A percentile compares a stretch with the other conserved stretches of the same genome.
Evolutionary conservation across 345 rosid genomes (phyloP).

Genomic region (Murraya paniculata): DNA sequence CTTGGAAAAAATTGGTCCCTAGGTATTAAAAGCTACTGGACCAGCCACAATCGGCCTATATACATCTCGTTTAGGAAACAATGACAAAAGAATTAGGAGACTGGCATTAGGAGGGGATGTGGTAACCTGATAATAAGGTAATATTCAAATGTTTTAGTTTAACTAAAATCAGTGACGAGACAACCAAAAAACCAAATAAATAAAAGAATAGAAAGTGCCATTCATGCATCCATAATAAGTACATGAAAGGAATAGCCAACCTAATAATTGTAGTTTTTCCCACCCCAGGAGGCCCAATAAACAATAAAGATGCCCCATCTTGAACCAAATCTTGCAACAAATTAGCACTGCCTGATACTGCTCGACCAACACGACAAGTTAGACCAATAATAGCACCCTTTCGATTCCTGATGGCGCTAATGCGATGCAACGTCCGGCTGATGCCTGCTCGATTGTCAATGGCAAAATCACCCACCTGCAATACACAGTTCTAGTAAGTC

Average conservation of each 20-base stretch:
- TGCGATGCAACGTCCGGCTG: slow-evolving; percentile 80
- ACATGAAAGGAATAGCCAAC: slow-evolving; percentile 27
- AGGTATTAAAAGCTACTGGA: not conserved
- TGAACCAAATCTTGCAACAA: slow-evolving; percentile 70
- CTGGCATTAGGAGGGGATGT: not conserved
- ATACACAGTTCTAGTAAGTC: slow-evolving; percentile 5
- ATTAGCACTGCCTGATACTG: slow-evolving; percentile 75
- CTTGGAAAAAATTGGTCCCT: not conserved
- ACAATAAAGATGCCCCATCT: slow-evolving; percentile 77
- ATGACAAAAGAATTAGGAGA: not conserved
- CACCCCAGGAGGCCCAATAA: slow-evolving; percentile 95
- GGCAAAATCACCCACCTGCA: slow-evolving; percentile 86
- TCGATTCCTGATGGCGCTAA: slow-evolving; percentile 84
- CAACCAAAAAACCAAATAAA: not conserved
- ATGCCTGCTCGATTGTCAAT: slow-evolving; percentile 91
- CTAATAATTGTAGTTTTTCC: slow-evolving; percentile 96
- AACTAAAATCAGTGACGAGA: not conserved
- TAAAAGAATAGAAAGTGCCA: not conserved
- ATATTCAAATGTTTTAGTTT: not conserved
- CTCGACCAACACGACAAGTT: slow-evolving; percentile 93
- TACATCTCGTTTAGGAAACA: not conserved
- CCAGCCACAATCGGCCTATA: not conserved
- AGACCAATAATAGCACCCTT: slow-evolving; percentile 72
- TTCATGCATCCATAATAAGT: slow-evolving; percentile 3
- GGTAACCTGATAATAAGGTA: not conserved